These are phyloP conservation scores for Cladosporium sp. DNA, from an alignment of 2,329 filamentous ascomycete species.

Conservation along the genomic window DNA sequence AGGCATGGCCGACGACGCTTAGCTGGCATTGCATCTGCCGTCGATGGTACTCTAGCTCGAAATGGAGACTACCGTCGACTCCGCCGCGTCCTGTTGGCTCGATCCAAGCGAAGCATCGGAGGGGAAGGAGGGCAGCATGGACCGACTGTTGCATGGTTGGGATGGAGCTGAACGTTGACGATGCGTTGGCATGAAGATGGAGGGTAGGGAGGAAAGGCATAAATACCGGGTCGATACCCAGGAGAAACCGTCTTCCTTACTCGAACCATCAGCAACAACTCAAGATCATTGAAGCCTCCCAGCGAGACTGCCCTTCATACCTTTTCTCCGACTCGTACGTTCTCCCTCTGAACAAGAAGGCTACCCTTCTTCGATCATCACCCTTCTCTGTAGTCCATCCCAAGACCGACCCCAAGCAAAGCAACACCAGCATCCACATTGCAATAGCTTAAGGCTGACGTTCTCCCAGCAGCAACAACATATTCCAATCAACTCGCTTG, in stretches of 20 bases:
- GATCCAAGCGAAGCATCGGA: slow-evolving; percentile 13
- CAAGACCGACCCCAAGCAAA: not conserved
- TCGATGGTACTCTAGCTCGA: slow-evolving; percentile 22
- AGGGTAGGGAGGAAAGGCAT: slow-evolving; percentile 24
- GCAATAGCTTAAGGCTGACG: not conserved
- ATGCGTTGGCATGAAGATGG: slow-evolving; percentile 15
- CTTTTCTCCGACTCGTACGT: not conserved
- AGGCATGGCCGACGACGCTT: slow-evolving; percentile 38
- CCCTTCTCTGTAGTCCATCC: not conserved
- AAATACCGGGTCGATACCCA: slow-evolving; percentile 23
- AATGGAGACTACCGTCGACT: slow-evolving; percentile 20
- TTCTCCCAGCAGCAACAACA: not conserved
- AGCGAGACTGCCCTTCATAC: not conserved
- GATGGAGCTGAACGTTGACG: slow-evolving; percentile 7
- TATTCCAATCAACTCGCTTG: slow-evolving; percentile 8
- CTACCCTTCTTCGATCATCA: not conserved
- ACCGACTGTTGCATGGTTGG: slow-evolving; percentile 6
- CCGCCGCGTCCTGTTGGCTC: slow-evolving; percentile 13
- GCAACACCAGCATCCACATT: not conserved
- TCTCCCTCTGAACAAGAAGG: not conserved
- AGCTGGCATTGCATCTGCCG: slow-evolving; percentile 42
- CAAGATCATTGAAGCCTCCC: not conserved
- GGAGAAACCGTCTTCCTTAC: slow-evolving; percentile 10
- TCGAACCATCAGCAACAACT: slow-evolving; percentile 10
- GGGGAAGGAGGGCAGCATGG: slow-evolving; percentile 3